phyloP scores from a whole-genome alignment of 306 rosid genomes.

The barrel medic (Medicago truncatula) region MtrunA17r5.0-ANR NC_053049.1:47490501-47491000 shows the following conservation, averaged over 20 bases:
- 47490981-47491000: too few species aligned
- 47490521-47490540: constrained; percentile 6
- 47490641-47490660: constrained; percentile 49
- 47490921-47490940: too few species aligned
- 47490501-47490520: neutral
- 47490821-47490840: neutral
- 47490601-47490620: constrained; percentile 28
- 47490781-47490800: constrained; percentile 33
- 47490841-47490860: neutral
- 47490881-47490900: too few species aligned
- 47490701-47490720: constrained; percentile 47
- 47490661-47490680: constrained; percentile 48
- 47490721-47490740: constrained; percentile 39
- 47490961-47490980: too few species aligned
- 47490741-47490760: neutral
- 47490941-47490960: too few species aligned
- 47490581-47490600: constrained; percentile 12
- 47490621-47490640: constrained; percentile 19
- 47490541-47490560: constrained; percentile 42
- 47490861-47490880: too few species aligned
- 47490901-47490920: too few species aligned
- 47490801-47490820: constrained; percentile 29
- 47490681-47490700: constrained; percentile 47
- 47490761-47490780: neutral
- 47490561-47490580: constrained; percentile 30